Evolutionary conservation across 805 yeast genomes (phyloP).

Genomic region (Wickerhamomyces sydowiorum): DNA sequence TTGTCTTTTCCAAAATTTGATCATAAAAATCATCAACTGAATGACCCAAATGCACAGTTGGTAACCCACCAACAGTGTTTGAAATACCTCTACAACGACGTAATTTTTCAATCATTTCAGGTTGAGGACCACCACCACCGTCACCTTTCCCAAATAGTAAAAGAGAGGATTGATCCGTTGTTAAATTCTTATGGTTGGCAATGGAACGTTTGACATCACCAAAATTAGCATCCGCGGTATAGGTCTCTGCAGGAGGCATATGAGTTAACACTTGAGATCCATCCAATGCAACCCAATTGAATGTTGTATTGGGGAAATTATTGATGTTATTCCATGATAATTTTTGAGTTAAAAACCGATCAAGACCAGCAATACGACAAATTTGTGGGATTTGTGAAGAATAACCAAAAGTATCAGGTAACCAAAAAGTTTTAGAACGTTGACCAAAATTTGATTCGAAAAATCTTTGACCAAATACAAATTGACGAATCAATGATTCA

Average conservation of each 20-base stretch:
- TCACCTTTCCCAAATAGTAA: slow-evolving; percentile 91
- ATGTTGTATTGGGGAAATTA: slow-evolving; percentile 81
- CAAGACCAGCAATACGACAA: slow-evolving; percentile 81
- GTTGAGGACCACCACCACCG: slow-evolving; percentile 98
- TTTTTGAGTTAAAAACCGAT: slow-evolving; percentile 85
- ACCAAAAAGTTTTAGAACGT: slow-evolving; percentile 78
- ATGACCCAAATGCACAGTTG: slow-evolving; percentile 72
- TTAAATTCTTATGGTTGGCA: slow-evolving; percentile 75
- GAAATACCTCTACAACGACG: slow-evolving; percentile 87
- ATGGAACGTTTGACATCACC: slow-evolving; percentile 86
- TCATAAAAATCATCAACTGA: slow-evolving; percentile 75
- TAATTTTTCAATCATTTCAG: slow-evolving; percentile 88
- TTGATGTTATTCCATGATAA: slow-evolving; percentile 96
- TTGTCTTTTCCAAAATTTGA: slow-evolving; percentile 52
- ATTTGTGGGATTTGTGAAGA: slow-evolving; percentile 93
- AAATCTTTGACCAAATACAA: slow-evolving; percentile 84
- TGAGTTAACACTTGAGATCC: slow-evolving; percentile 91
- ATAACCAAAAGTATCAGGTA: slow-evolving; percentile 97
- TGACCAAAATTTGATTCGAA: slow-evolving; percentile 74
- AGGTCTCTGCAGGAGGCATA: slow-evolving; percentile 97
- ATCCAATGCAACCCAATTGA: slow-evolving; percentile 94
- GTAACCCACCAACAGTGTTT: slow-evolving; percentile 74
- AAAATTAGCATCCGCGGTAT: slow-evolving; percentile 88
- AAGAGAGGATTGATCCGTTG: slow-evolving; percentile 75
- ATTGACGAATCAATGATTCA: slow-evolving; percentile 84